Percentiles rank a stretch among this genome's conserved stretches.
Conservation (phyloP, 1,284 basidiomycete species). For the Neotropicomus parvogracilis region DNA sequence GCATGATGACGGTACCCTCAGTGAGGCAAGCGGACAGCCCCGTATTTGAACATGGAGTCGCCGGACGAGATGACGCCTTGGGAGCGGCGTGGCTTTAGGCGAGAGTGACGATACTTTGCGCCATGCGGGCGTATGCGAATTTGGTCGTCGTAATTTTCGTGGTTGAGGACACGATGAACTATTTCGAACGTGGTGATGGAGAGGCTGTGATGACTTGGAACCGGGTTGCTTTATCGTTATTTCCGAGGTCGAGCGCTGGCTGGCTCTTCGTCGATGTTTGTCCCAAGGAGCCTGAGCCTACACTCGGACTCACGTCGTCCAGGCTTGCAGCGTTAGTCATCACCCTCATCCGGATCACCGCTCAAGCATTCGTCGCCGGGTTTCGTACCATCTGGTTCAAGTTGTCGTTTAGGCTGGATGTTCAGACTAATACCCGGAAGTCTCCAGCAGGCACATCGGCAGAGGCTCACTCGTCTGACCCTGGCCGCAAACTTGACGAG, state of each 20-base stretch:
- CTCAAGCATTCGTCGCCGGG: no score
- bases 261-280: no score
- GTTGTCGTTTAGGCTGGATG: no score
- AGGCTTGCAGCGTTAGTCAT: no score
- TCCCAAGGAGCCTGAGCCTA: no score
- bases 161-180: neutral
- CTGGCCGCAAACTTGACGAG: neutral
- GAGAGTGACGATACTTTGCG: slow-evolving; percentile 1
- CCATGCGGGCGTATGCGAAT: neutral
- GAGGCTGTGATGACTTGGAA: no score
- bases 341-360: no score
- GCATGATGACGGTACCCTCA: neutral
- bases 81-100: slow-evolving; percentile 1
- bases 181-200: no score
- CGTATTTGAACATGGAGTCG: slow-evolving; percentile 4
- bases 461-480: neutral
- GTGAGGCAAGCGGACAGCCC: neutral
- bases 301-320: no score
- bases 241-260: neutral
- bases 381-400: no score
- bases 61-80: neutral
- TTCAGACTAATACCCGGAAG: neutral
- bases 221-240: neutral
- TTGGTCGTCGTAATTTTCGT: neutral
- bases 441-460: slow-evolving; percentile 1